Base-by-base conservation (phyloP, 768 basidiomycete species). In the Amanita pseudoporphyria region DNA sequence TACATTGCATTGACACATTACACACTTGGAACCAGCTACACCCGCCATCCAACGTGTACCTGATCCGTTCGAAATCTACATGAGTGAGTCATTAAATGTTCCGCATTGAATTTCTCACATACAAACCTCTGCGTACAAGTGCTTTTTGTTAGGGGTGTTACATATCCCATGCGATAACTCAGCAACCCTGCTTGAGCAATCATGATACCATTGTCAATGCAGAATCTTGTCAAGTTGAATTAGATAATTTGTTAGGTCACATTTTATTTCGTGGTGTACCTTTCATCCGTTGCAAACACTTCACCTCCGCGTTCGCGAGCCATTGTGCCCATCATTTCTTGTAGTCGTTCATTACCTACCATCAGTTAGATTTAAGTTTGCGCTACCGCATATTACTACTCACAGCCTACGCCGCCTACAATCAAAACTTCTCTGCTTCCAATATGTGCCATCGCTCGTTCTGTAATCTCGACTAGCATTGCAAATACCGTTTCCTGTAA, bases 161-260 rank as follows among this genome's bases (percentile, higher is more conserved):
- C 66, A 53, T 81, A 75, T 21, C 95, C 96, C 92, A 94, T 97
- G 2, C 96, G 77, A 63, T 81, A 92, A 54, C 84, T 81, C 32
- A 99, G 72, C 24, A 99, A 74, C 5, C 96, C 96, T 5, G 96
- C 96, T 61, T 99, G 96, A 2, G 96, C 95, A 48, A 99, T 98
- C 96, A 99, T 99, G 57, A 98, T 95, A 1, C 96, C 96, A 57
- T 99, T 99, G 64, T 99, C 96, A 53, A 99, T 98, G 66, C 96
- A 98, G 66, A 95, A 98, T 47, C 94, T 95, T 2, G 57, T 22
- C 3, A 45, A n/a, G 13, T 51, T 12, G 32, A 28, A 18, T 56
- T 6, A 45, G 52, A 24, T 36, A 6, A 30, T 28, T 26, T 2
- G 22, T 37, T 21, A 30, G 35, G 12, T 5, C 47, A 18, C 19